A percentile compares a stretch with the other conserved stretches of the same genome.
Conservation (phyloP, 2,329 filamentous ascomycete genomes). For the Nannizziopsis arthrosporioides region DNA sequence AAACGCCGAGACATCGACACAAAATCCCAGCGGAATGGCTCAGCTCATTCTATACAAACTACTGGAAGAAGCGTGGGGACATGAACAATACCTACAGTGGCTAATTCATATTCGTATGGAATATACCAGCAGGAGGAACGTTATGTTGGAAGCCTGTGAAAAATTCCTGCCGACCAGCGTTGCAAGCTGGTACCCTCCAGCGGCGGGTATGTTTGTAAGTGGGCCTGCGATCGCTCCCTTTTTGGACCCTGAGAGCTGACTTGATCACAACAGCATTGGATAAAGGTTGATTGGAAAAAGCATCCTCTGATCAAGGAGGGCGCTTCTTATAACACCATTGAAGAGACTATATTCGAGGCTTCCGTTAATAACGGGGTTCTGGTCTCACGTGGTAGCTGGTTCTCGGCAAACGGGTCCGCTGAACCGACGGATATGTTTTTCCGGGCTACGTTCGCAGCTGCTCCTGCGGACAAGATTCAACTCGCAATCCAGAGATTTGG, state of each 20-base stretch:
- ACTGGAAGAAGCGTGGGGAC: slow-evolving; percentile 88
- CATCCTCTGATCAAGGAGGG: slow-evolving; percentile 32
- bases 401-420: slow-evolving; percentile 59
- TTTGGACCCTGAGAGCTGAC: background rate
- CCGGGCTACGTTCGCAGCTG: slow-evolving; percentile 78
- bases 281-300: slow-evolving; percentile 36
- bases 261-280: slow-evolving; percentile 32
- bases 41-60: slow-evolving; percentile 80
- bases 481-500: slow-evolving; percentile 67
- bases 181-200: slow-evolving; percentile 64
- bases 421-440: slow-evolving; percentile 62
- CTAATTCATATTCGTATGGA: slow-evolving; percentile 66
- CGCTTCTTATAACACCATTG: slow-evolving; percentile 43
- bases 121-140: slow-evolving; percentile 69
- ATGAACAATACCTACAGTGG: slow-evolving; percentile 81
- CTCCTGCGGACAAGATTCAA: slow-evolving; percentile 56
- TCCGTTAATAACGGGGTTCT: slow-evolving; percentile 68
- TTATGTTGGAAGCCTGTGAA: slow-evolving; percentile 67
- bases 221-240: background rate
- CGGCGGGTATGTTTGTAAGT: slow-evolving; percentile 88
- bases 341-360: slow-evolving; percentile 73
- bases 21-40: slow-evolving; percentile 73
- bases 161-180: slow-evolving; percentile 59
- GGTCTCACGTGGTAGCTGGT: slow-evolving; percentile 80
- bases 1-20: slow-evolving; percentile 71